Conservation (phyloP, 2,329 filamentous ascomycete genomes). For the Lecanosticta acicola region DNA sequence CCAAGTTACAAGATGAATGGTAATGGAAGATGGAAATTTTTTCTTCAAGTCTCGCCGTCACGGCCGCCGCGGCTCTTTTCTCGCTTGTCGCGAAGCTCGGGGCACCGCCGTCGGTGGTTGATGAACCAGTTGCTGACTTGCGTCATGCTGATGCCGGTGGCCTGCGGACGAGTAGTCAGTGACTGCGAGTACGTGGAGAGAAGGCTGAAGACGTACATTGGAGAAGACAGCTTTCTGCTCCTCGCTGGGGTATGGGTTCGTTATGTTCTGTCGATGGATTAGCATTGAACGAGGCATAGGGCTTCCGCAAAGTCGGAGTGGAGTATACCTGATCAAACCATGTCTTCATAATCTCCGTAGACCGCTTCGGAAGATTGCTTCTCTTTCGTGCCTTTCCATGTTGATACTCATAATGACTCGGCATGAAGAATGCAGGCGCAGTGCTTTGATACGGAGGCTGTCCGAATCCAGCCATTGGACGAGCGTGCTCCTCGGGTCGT, state of each 20-base stretch:
- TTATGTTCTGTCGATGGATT: conserved; percentile 27
- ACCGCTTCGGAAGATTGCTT: conserved; percentile 36
- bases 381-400: conserved; percentile 34
- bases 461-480: conserved; percentile 10
- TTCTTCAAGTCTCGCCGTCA: conserved; percentile 4
- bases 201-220: conserved; percentile 21
- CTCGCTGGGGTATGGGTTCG: conserved; percentile 36
- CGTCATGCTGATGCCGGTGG: conserved; percentile 36
- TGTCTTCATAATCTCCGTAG: conserved; percentile 37
- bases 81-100: conserved; percentile 34
- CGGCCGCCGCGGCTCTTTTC: conserved; percentile 25
- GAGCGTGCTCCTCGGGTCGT: conserved; percentile 15
- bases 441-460: conserved; percentile 19
- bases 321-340: conserved; percentile 34
- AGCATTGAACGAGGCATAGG: conserved; percentile 1
- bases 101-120: conserved; percentile 35
- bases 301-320: neutral
- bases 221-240: conserved; percentile 35
- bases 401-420: conserved; percentile 35
- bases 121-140: conserved; percentile 40
- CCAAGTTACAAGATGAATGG: neutral
- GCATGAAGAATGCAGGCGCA: conserved; percentile 27
- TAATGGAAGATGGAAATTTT: neutral
- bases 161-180: conserved; percentile 16
- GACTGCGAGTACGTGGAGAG: neutral